Percentiles rank a stretch among this genome's conserved stretches.
These are phyloP conservation scores for Herpetomonas muscarum DNA, from an alignment of 208 protist genomes.

Conservation along the genomic window DNA sequence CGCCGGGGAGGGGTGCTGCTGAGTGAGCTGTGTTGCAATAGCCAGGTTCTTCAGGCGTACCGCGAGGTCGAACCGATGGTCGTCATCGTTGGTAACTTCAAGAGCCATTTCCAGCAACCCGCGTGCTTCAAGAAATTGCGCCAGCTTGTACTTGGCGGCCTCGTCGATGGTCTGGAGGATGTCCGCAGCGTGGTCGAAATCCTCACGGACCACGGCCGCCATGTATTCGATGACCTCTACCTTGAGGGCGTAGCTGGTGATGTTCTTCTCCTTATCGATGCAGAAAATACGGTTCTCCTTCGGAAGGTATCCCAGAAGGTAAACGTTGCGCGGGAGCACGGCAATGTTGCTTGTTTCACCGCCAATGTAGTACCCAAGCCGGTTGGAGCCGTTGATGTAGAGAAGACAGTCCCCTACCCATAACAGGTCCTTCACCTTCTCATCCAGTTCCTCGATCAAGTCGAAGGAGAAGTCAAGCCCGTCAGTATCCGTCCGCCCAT, in stretches of 20 bases:
- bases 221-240: constrained; percentile 96
- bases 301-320: constrained; percentile 94
- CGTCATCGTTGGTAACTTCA: constrained; percentile 91
- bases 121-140: constrained; percentile 94
- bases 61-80: constrained; percentile 95
- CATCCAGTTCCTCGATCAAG: constrained; percentile 90
- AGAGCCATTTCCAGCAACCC: constrained; percentile 92
- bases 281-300: constrained; percentile 95
- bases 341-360: constrained; percentile 92
- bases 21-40: constrained; percentile 76
- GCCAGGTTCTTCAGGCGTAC: constrained; percentile 84
- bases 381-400: constrained; percentile 92
- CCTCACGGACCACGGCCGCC: constrained; percentile 93
- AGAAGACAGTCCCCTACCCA: constrained; percentile 98
- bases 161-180: constrained; percentile 84
- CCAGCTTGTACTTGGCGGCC: constrained; percentile 83
- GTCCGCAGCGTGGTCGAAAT: constrained; percentile 87
- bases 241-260: constrained; percentile 92
- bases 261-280: constrained; percentile 92
- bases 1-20: constrained; percentile 39
- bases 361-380: constrained; percentile 97
- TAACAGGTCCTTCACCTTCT: constrained; percentile 86
- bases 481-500: constrained; percentile 65
- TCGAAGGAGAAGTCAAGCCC: constrained; percentile 97
- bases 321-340: constrained; percentile 89